Evolutionary conservation across 2,329 filamentous ascomycete genomes (phyloP), one percentile per base, ranked within the genome.

Genomic region (Pseudogymnoascus sp.): DNA sequence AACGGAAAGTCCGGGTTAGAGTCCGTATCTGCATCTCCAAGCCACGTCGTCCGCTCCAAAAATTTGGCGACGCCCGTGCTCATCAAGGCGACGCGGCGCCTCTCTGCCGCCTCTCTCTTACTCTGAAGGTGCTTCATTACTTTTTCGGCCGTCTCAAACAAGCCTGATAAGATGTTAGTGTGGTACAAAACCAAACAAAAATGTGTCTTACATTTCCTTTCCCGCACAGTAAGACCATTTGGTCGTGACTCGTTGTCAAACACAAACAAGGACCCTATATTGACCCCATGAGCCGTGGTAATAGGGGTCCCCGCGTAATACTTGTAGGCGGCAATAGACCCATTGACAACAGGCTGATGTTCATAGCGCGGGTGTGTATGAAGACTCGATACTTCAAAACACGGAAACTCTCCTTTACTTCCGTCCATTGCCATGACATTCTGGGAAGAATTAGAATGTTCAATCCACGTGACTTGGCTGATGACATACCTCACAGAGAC

Each of bases 211-310:
- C 67, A 67, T 61, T 65, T 67, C 36, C 61, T 66, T 58, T 84
- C 78, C 8, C 76, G 75, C 0, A 72, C 65, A 5, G 76, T 74
- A 12, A 89, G 69, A 0, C 81, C 82, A 58, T 79, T 66, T 25
- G 59, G 59, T 6, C 82, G 80, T 0, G 81, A 79, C n/a, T 76
- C 75, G 35, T 68, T 62, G 62, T 68, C 67, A 58, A 70, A 68
- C 15, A 70, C 15, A 58, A 70, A 70, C n/a, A 70, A 62, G 12
- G 66, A 66, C 17, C 69, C 69, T 39, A 70, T 70, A 38, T 67
- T 69, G 35, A 70, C 64, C 4, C 69, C 66, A 58, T 65, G 59
- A 8, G 35, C 64, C 2, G 68, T 70, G 9, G 65, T 68, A 55
- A 70, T 70, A 10, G 69, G 69, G 9, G 65, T 65, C 38, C 68